Evolutionary conservation across 2,329 filamentous ascomycete genomes (phyloP), one percentile per base, ranked within the genome.

Genomic region (Penicillium corylophilum): DNA sequence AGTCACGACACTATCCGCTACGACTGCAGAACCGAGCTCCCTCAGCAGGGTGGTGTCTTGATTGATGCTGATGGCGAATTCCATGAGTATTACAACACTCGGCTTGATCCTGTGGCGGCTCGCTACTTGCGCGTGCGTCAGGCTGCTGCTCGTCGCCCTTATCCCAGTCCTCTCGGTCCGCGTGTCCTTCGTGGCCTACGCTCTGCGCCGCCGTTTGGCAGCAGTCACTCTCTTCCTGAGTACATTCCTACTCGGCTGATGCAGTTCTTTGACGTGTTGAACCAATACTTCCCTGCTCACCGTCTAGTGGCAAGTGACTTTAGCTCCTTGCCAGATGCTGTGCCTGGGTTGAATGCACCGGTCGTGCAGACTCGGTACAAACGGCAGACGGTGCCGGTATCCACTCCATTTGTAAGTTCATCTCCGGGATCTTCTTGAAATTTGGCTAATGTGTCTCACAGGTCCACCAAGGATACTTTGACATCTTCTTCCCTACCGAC

Each of bases 401-500:
- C 85, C 4, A 99, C 94, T 4, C 91, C 93, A 48, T 82, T 96
- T 70, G 94, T 96, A 78, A 74, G 87, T 75, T 18, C 10, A n/a
- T 13, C 3, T 24, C 35, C 9, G 4, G 6, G n/a, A 20, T 13
- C 3, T 2, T 38, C n/a, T 23, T 13, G 36, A 33, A n/a, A 31
- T 15, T 20, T n/a, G 31, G 23, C 50, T 62, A 40, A 57, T 50
- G 18, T 28, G 43, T 5, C 20, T 24, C 10, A 12, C 57, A 95
- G 90, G 90, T 96, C 43, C 92, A 97, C 71, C 95, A 99, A 76
- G 95, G 94, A 41, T 97, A 96, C 74, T 99, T 99, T 69, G 95
- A 99, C 70, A 96, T 99, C 64, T 86, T 99, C 68, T 99, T 99
- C 76, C 94, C 94, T 0, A 99, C 94, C 10, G 88, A 99, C 73